Evolutionary conservation across 1,284 basidiomycete species (phyloP).

Genomic region (Sporisorium scitamineum): DNA sequence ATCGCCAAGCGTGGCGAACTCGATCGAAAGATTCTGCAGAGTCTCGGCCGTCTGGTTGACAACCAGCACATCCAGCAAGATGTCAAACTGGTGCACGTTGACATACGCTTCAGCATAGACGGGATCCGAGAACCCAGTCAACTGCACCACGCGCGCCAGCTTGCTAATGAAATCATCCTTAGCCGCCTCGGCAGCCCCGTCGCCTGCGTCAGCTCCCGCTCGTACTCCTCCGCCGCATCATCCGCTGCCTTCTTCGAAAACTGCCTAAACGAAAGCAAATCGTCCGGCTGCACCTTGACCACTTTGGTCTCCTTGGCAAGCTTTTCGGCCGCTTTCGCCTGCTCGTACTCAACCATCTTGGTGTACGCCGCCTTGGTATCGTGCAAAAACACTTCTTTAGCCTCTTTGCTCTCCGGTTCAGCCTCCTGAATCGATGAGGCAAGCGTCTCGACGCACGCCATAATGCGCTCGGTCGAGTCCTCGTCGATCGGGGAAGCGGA

Average conservation of each 20-base stretch:
- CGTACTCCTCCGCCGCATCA: conserved; percentile 75
- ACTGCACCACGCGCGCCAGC: conserved; percentile 91
- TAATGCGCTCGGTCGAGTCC: conserved; percentile 94
- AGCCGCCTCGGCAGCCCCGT: conserved; percentile 80
- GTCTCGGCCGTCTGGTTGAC: conserved; percentile 97
- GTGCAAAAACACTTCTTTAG: conserved; percentile 85
- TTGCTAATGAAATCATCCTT: conserved; percentile 97
- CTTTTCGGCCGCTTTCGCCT: conserved; percentile 79
- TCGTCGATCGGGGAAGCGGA: conserved; percentile 94
- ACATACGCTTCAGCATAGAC: conserved; percentile 99
- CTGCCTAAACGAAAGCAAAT: conserved; percentile 90
- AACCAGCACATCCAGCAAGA: conserved; percentile 89
- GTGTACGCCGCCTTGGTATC: conserved; percentile 94
- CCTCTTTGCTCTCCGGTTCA: conserved; percentile 74
- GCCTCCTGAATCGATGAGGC: conserved; percentile 70
- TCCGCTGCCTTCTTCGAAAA: conserved; percentile 86
- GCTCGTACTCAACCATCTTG: conserved; percentile 89
- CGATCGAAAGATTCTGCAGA: conserved; percentile 94
- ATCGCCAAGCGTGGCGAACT: conserved; percentile 97
- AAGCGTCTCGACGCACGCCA: conserved; percentile 94
- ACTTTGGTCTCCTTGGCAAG: conserved; percentile 81
- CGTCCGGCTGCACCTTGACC: conserved; percentile 87
- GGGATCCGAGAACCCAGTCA: conserved; percentile 98
- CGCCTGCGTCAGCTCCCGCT: conserved; percentile 87
- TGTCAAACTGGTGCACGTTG: conserved; percentile 98